Conservation (phyloP, 257 asterid genomes). For the Solanum rostratum region DNA sequence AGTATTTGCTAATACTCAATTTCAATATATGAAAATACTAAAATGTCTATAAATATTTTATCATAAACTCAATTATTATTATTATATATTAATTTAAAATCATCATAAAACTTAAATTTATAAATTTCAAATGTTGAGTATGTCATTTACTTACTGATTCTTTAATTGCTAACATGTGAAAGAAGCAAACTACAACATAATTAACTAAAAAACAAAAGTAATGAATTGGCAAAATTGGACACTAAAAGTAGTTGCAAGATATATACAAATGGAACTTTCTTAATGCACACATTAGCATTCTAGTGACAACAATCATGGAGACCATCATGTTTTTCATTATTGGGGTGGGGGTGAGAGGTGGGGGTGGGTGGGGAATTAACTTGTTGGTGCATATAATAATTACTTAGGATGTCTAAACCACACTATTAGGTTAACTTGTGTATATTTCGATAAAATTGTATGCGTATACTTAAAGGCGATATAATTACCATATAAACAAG, state of each 20-base stretch:
- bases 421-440: not conserved
- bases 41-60: not conserved
- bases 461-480: not conserved
- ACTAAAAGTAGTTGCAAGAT: not conserved
- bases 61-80: not conserved
- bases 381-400: not conserved
- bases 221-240: not conserved
- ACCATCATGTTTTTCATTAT: not conserved
- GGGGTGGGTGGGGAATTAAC: not conserved
- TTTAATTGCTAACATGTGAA: not conserved
- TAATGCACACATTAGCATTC: not conserved
- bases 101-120: fast-evolving
- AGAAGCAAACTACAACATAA: not conserved
- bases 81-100: not conserved
- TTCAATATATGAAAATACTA: not conserved
- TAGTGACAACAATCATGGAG: not conserved
- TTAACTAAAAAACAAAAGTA: not conserved
- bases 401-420: not conserved
- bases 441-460: not conserved
- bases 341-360: not conserved
- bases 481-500: not conserved
- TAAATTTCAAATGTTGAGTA: not conserved
- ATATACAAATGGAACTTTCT: not conserved
- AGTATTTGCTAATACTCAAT: not conserved
- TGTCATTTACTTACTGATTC: not conserved